Conservation (phyloP, 106 monocot genomes). For the Allium sativum region DNA sequence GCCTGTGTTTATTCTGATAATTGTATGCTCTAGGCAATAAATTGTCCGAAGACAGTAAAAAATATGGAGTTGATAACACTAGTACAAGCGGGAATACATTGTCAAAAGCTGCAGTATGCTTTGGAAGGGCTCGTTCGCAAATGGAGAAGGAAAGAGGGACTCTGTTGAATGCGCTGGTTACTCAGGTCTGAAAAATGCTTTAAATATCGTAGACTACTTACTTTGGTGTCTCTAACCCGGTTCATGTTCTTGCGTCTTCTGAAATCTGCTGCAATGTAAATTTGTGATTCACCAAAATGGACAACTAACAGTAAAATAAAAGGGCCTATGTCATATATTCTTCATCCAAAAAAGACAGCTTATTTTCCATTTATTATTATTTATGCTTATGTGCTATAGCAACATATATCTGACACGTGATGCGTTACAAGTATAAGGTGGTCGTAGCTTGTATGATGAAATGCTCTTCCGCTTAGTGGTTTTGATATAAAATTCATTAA, state of each 20-base stretch:
- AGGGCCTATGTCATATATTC: too few relatives aligned
- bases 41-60: constrained; percentile 87
- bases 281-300: too few relatives aligned
- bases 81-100: constrained; percentile 83
- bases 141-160: constrained; percentile 97
- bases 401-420: background rate
- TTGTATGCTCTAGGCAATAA: constrained; percentile 44
- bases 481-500: too few relatives aligned
- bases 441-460: too few relatives aligned
- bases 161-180: constrained; percentile 75
- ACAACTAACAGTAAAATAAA: too few relatives aligned
- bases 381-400: background rate
- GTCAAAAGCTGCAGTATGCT: constrained; percentile 69
- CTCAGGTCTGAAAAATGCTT: constrained; percentile 42
- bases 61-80: constrained; percentile 95
- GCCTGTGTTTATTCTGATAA: constrained; percentile 10
- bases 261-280: too few relatives aligned
- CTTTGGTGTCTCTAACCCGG: too few relatives aligned
- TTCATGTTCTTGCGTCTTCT: too few relatives aligned
- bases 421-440: too few relatives aligned
- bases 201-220: too few relatives aligned
- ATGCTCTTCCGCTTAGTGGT: too few relatives aligned
- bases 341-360: too few relatives aligned
- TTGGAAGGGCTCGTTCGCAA: constrained; percentile 60
- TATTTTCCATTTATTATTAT: background rate